Evolutionary conservation across 2,329 filamentous ascomycete species (phyloP).

Genomic region (Huntiella bhutanensis): DNA sequence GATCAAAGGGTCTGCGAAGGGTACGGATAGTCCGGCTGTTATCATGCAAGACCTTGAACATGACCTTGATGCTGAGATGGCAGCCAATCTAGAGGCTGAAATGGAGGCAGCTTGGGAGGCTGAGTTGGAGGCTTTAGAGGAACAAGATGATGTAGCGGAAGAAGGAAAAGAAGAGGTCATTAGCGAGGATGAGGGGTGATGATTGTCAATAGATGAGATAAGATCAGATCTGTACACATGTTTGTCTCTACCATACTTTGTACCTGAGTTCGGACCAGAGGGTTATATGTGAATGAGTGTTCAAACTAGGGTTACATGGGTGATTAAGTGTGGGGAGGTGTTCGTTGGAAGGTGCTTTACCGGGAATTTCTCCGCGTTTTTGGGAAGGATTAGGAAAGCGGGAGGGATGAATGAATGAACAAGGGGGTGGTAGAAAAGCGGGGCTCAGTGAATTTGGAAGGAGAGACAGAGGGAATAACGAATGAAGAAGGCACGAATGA

Average conservation of each 20-base stretch:
- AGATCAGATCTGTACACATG: background rate
- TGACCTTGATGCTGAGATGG: conserved; percentile 43
- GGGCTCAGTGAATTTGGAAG: too few relatives aligned
- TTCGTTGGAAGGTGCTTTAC: background rate
- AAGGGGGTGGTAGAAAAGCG: too few relatives aligned
- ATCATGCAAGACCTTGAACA: conserved; percentile 20
- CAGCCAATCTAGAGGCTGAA: conserved; percentile 35
- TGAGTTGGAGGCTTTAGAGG: background rate
- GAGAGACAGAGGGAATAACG: too few relatives aligned
- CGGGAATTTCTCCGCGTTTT: conserved; percentile 4
- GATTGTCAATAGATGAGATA: background rate
- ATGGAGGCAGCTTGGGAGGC: background rate
- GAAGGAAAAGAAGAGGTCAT: background rate
- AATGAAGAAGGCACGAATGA: background rate
- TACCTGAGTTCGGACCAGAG: too few relatives aligned
- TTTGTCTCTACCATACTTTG: background rate
- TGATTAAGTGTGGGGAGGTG: too few relatives aligned
- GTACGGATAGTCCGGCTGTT: conserved; percentile 18
- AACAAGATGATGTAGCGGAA: background rate
- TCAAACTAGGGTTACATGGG: too few relatives aligned
- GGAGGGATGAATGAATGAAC: background rate
- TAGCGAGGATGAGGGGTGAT: background rate
- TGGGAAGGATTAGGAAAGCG: background rate
- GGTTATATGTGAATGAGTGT: too few relatives aligned
- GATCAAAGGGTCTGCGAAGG: conserved; percentile 22